Evolutionary conservation across 164 flowering plant genomes (phyloP).

Genomic region (Buxus sempervirens): DNA sequence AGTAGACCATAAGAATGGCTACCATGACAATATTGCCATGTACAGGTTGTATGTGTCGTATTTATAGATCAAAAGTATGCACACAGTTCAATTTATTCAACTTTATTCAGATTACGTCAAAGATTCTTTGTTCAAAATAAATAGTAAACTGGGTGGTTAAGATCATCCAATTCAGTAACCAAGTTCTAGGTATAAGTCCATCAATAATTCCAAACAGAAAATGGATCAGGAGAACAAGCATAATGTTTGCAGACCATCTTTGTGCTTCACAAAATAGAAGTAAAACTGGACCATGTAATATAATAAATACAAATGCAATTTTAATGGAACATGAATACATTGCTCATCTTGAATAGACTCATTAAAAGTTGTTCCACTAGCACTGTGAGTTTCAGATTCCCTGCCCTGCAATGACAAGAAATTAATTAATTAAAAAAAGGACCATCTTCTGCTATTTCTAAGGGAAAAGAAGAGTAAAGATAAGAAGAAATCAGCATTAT

Average conservation of each 20-base stretch:
- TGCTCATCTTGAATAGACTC: slow-evolving; percentile 20
- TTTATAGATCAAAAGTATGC: too few relatives aligned
- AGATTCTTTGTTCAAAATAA: not conserved
- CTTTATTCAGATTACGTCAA: not conserved
- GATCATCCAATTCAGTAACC: not conserved
- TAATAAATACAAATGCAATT: not conserved
- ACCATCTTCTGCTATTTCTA: not conserved
- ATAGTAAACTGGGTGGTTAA: not conserved
- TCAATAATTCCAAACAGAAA: too few relatives aligned
- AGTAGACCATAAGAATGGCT: not conserved
- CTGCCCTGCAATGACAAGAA: slow-evolving; percentile 17
- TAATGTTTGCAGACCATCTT: not conserved
- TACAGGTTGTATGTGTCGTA: not conserved
- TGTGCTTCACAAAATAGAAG: not conserved
- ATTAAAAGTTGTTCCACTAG: slow-evolving; percentile 12
- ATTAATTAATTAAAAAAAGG: not conserved
- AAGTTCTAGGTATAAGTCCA: too few relatives aligned
- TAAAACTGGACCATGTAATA: not conserved
- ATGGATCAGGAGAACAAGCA: not conserved
- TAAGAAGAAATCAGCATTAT: not conserved
- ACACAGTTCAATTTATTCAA: not conserved
- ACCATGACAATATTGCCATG: not conserved
- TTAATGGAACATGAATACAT: slow-evolving; percentile 7
- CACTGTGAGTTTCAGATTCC: slow-evolving; percentile 19
- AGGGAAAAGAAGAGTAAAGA: not conserved